Evolutionary conservation across 2,329 filamentous ascomycete genomes (phyloP), one percentile per base, ranked within the genome.

Genomic region (Fusarium tuaranense): DNA sequence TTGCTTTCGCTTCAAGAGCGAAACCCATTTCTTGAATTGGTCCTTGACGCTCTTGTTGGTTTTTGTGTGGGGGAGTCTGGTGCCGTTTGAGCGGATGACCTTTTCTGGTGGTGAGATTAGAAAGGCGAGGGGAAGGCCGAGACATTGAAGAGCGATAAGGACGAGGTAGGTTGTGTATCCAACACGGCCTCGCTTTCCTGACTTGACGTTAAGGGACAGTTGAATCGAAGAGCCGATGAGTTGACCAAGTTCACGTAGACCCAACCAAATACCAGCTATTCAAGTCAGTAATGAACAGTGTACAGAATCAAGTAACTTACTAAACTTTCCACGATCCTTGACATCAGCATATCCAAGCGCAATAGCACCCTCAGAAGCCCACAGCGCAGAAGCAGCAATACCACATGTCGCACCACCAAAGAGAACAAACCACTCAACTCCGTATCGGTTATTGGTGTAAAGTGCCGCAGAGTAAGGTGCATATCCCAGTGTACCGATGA

Each of bases 211-310:
- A 18, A 89, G 81, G 0, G 84, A 86, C 0, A 89, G 82, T 30
- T 88, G 86, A 34, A 89, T 88, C 0, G 87, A 85, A 3, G 86
- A 83, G 3, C 87, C 87, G 64, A 89, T 86, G 25, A 89, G 83
- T 65, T 88, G 87, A 1, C 88, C 88, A 9, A 88, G 82, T 67
- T 88, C 86, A 8, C 87, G 84, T 9, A 89, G 84, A 8, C 86
- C 85, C 6, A 89, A 85, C 87, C 87, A 89, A 39, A 88, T 88
- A 3, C 86, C 86, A 48, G 86, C 83, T 82, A 30, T 39, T 14
- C 32, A 12, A n/a, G 60, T 76, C 39, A 78, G 68, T 0, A 8
- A 6, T 16, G 12, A 6, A 27, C 16, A 14, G 0, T 2, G 0
- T 0, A 1, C 5, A 9, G 5, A 1, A 0, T 5, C 7, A 44